Base-by-base conservation (phyloP, 2,329 filamentous ascomycete species). In the Beauveria caledonica region DNA sequence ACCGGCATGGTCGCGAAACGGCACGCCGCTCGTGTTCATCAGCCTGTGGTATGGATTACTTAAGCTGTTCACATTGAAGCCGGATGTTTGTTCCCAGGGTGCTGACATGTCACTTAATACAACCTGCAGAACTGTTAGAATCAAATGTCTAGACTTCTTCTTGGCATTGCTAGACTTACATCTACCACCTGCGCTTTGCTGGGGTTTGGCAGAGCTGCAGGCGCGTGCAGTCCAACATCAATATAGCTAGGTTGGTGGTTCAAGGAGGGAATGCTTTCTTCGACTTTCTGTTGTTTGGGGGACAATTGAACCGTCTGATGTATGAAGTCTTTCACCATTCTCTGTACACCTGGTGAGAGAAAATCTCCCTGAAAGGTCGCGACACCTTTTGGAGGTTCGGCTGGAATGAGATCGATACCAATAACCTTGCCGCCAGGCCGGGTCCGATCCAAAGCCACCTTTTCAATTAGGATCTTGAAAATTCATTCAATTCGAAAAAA, bases 41-140 rank as follows among this genome's bases (percentile, higher is more conserved):
- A 99, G 88, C 94, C 94, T 99, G 82, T 77, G 74, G 86, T 95
- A 94, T 65, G 92, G 91, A 84, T 94, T 89, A 93, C 87, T 96
- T 84, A 97, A 83, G 80, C 87, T 96, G 78, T 85, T 91, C 79
- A 89, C 87, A 78, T 85, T 87, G 78, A 89, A 92, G 70, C 87
- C 88, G 70, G 81, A 80, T 58, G 84, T 89, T 78, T 90, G 89
- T 69, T 86, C 81, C 92, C 92, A 97, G 88, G 94, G 92, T 82
- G 82, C 93, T 85, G 87, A 99, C 94, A 99, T 99, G 83, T 99
- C 94, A 85, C 91, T 96, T 72, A 99, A 79, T 72, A 99, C 90
- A 71, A 99, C 85, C 82, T 85, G 64, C 29, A 52, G 21, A 42
- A 3, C 39, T 19, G 58, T 72, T 58, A 70, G 67, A 13, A 1